A percentile compares a stretch with the other conserved stretches of the same genome.
Conservation (phyloP, 371 early-diverging fungal genomes). For the Mortierella sp. region DNA sequence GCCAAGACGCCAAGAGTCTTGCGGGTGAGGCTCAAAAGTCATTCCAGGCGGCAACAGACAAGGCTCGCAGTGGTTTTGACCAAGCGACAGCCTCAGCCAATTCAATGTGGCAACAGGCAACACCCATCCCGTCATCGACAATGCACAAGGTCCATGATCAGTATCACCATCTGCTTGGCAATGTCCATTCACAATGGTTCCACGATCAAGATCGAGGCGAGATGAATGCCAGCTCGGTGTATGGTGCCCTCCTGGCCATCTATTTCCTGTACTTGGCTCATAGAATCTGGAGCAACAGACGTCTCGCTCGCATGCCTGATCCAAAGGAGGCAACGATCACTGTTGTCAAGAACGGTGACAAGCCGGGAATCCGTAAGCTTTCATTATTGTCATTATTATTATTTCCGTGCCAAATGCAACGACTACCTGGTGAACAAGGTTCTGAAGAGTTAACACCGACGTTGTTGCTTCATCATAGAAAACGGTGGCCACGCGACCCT, state of each 20-base stretch:
- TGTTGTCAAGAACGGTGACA: slow-evolving; percentile 9
- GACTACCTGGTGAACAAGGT: background rate
- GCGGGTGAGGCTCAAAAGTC: slow-evolving; percentile 11
- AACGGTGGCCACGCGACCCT: slow-evolving; percentile 9
- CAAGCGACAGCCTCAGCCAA: slow-evolving; percentile 33
- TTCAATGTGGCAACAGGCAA: slow-evolving; percentile 35
- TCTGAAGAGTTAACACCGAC: background rate
- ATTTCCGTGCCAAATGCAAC: background rate
- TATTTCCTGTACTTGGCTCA: slow-evolving; percentile 34
- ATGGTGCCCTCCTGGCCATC: slow-evolving; percentile 24
- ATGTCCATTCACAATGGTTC: slow-evolving; percentile 1
- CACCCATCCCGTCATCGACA: slow-evolving; percentile 4
- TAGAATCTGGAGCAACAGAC: slow-evolving; percentile 28
- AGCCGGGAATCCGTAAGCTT: background rate
- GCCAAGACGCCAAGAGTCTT: slow-evolving; percentile 27
- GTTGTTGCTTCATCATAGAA: background rate
- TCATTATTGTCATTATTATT: background rate
- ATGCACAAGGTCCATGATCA: slow-evolving; percentile 20
- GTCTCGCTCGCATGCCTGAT: slow-evolving; percentile 13
- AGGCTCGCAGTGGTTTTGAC: slow-evolving; percentile 33
- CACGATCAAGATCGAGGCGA: background rate
- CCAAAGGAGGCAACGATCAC: slow-evolving; percentile 17
- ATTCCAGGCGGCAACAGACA: slow-evolving; percentile 24
- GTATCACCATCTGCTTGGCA: slow-evolving; percentile 22
- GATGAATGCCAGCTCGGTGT: slow-evolving; percentile 30